phyloP scores from a whole-genome alignment of 2,329 filamentous ascomycete genomes.

The Ascocoryne sarcoides region DNA sequence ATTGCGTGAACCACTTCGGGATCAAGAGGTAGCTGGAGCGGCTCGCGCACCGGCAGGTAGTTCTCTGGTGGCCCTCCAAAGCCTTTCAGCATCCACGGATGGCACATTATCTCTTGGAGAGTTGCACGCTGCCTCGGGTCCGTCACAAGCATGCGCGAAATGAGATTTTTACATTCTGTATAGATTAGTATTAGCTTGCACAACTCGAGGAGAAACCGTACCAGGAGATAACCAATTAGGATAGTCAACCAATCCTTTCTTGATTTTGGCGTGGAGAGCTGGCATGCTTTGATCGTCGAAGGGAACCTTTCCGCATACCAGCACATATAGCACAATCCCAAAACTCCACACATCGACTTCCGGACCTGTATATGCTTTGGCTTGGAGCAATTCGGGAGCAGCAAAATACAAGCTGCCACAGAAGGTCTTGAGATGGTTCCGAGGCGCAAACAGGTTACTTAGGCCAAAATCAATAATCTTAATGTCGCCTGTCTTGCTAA shows the following conservation, averaged over 20 bases:
- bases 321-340: conserved; percentile 91
- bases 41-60: conserved; percentile 73
- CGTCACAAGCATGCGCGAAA: conserved; percentile 92
- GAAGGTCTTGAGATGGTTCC: conserved; percentile 84
- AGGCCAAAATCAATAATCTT: conserved; percentile 99
- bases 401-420: conserved; percentile 98
- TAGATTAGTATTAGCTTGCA: conserved; percentile 8
- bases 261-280: conserved; percentile 95
- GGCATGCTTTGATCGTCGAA: conserved; percentile 99
- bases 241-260: conserved; percentile 93
- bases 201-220: conserved; percentile 37
- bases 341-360: conserved; percentile 99
- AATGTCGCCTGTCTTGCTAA: conserved; percentile 97
- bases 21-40: conserved; percentile 77
- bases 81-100: conserved; percentile 93
- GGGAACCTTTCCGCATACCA: conserved; percentile 95
- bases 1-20: conserved; percentile 79
- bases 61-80: conserved; percentile 84
- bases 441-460: conserved; percentile 89
- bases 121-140: conserved; percentile 81
- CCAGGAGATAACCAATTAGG: conserved; percentile 85
- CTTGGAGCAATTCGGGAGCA: conserved; percentile 87
- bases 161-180: conserved; percentile 83
- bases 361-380: conserved; percentile 87
- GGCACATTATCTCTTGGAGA: conserved; percentile 84